Base-by-base conservation (phyloP, 139 green algal species). In the Haematococcus sp. region DNA sequence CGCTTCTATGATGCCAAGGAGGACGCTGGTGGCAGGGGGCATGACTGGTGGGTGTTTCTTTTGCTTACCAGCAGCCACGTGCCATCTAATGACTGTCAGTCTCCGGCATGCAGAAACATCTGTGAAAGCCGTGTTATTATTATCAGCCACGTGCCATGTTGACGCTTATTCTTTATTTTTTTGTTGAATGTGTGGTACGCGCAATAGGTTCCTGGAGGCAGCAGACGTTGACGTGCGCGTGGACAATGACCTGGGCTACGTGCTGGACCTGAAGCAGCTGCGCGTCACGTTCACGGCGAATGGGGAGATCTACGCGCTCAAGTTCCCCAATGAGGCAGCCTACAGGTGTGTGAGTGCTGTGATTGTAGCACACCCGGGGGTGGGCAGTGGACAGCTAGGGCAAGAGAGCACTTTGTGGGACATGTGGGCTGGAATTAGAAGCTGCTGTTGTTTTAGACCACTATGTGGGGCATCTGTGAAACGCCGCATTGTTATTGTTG, bases 1-100 rank as follows among this genome's bases (percentile, higher is more conserved):
- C 28, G 74, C 31, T 90, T 96, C 70, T 95, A 92, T 35, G 82
- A 97, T 63, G 68, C 68, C 0, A 85, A 92, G 2, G 90, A 93
- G 43, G 91, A 97, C 65, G 43, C 56, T 13, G 60, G 52, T 56
- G n/a, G 63, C 68, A 76, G 58, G 34, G 46, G 58, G 20, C n/a
- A 80, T 70, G 71, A 70, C 27, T 71, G 33, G 60, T 28, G 25
- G 11, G 69, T 52, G 23, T n/a, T n/a, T n/a, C n/a, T n/a, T n/a
- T n/a, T n/a, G n/a, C n/a, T n/a, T n/a, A n/a, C n/a, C n/a, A n/a
- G n/a, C n/a, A n/a, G n/a, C n/a, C n/a, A n/a, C n/a, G n/a, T n/a
- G n/a, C n/a, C n/a, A n/a, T n/a, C n/a, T n/a, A n/a, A n/a, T 19
- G 55, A 73, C 69, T 22, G 44, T 68, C 27, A 54, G 76, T 0